These are phyloP conservation scores for Kwoniella sp. DNA, from an alignment of 768 basidiomycete species.

Conservation along the genomic window DNA sequence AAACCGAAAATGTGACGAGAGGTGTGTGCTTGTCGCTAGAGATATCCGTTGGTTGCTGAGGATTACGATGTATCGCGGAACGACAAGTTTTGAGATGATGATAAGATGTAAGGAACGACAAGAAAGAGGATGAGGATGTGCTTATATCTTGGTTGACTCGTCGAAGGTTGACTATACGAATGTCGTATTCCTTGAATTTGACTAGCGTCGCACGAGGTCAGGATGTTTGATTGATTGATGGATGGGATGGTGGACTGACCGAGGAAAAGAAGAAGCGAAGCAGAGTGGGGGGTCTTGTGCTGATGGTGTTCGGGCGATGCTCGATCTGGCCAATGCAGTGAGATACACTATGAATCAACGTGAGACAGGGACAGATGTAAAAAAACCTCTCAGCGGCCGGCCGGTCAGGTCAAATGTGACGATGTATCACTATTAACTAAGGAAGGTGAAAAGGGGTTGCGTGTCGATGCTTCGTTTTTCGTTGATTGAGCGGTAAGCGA, in stretches of 20 bases:
- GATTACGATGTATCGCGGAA: not conserved
- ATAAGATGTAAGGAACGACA: too few relatives aligned
- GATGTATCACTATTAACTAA: too few relatives aligned
- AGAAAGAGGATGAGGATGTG: too few relatives aligned
- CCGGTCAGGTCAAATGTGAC: too few relatives aligned
- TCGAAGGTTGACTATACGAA: not conserved
- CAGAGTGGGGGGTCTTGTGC: too few relatives aligned
- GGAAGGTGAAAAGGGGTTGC: too few relatives aligned
- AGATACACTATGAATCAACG: not conserved
- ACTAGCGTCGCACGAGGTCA: slow-evolving; percentile 1
- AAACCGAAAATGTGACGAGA: not conserved
- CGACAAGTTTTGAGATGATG: not conserved
- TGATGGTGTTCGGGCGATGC: not conserved
- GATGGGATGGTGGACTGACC: too few relatives aligned
- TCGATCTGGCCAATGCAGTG: too few relatives aligned
- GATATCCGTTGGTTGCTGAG: too few relatives aligned
- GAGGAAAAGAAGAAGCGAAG: too few relatives aligned
- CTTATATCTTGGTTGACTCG: not conserved
- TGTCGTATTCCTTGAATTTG: not conserved
- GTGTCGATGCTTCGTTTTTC: too few relatives aligned
- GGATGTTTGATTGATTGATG: not conserved
- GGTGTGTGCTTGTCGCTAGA: not conserved
- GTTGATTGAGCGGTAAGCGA: not conserved
- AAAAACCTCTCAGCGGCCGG: too few relatives aligned
- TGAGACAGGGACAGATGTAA: not conserved